Evolutionary conservation across 208 protist genomes (phyloP), one percentile per base, ranked within the genome.

Genomic region (Leishmania arabica): DNA sequence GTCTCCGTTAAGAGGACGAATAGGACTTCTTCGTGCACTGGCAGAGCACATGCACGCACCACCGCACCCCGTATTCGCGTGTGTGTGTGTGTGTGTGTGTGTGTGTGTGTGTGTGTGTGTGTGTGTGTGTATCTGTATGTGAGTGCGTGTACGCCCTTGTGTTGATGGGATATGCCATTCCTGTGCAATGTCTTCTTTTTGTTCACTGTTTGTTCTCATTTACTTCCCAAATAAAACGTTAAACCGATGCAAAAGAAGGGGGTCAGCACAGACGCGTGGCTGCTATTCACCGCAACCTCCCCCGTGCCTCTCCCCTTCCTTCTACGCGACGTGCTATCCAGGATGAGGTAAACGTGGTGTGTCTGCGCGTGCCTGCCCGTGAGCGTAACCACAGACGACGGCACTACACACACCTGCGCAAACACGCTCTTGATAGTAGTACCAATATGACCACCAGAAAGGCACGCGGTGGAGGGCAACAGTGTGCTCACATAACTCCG

Each of bases 1-100:
- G 99, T 83, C 95, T 99, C 13, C 69, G 69, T 37, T 74, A 54
- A 74, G 68, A 45, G 0, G 69, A 27, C n/a, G 45, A 74, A 8
- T 9, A 34, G 69, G 15, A 27, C 47, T 74, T 74, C 69, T 37
- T 54, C 45, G 45, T 37, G 8, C 11, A 45, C 68, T 19, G 40
- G 42, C 68, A 73, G 42, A 17, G 42, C 68, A 73, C 24, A 53
- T 45, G 19, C 37, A 19, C 37, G 19, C 70, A 56, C 42, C 21
- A 31, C 8, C 42, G 68, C 68, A 21, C 42, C 21, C 37, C 24
- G 68, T 45, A 9, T n/a, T 54, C 49, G 24, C 9, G 21, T 27
- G 53, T 62, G 51, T 27, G 47, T 1, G n/a, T 64, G n/a, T 64
- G 13, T 24, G 31, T 58, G 72, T 62, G 53, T 75, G 47, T 31